Evolutionary conservation across 495 filamentous ascomycete species (phyloP), one percentile per base, ranked within the genome.

Genomic region (Immersiella caudata): DNA sequence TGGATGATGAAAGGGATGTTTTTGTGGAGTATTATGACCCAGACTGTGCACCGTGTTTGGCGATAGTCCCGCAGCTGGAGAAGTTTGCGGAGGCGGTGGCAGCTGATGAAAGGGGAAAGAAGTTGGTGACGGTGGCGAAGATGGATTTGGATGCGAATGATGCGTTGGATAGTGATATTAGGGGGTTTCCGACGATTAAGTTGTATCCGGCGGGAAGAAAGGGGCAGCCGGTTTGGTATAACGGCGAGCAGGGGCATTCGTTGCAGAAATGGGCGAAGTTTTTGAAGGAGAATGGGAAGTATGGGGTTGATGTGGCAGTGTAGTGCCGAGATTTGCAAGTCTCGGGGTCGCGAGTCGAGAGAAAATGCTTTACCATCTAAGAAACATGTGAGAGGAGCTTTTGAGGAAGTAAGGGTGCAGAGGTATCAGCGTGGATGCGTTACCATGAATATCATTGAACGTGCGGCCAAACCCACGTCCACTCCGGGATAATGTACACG

Each of bases 391-490:
- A n/a, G n/a, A n/a, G n/a, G n/a, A n/a, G n/a, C n/a, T n/a, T n/a
- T n/a, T n/a, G n/a, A n/a, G n/a, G n/a, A n/a, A n/a, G n/a, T n/a
- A n/a, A n/a, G n/a, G n/a, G n/a, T n/a, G n/a, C n/a, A n/a, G n/a
- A n/a, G n/a, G n/a, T n/a, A n/a, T n/a, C n/a, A n/a, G n/a, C n/a
- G n/a, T 52, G 4, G 2, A 22, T 52, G 12, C 3, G 29, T 33
- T 33, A 8, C 29, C 29, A 33, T 33, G 29, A 33, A 14, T 18
- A 46, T 46, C 40, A 56, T 25, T 26, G 18, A 60, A 60, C 62
- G 26, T 69, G 67, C 11, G 67, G 67, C 62, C 62, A 69, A 49
- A 65, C 49, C 35, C 60, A 62, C 21, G 67, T 69, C 67, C 62
- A 69, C 12, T 69, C 62, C 6, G 63, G 20, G 46, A 25, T 24